Percentiles rank a stretch among this genome's conserved stretches.
phyloP scores from a whole-genome alignment of 441 rosid genomes.

The Capsella rubella region DNA sequence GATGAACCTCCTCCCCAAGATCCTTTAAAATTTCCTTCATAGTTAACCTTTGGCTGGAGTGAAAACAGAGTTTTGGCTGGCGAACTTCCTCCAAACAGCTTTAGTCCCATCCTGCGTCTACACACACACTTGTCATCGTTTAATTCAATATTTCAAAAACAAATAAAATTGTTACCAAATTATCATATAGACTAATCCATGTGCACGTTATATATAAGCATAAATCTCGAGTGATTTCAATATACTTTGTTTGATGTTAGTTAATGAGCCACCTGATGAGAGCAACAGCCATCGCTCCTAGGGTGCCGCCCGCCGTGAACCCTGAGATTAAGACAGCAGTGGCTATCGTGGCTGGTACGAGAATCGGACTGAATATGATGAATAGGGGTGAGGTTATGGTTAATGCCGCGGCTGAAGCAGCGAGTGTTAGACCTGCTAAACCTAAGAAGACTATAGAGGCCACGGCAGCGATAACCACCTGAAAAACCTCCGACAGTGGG shows the following conservation, averaged over 20 bases:
- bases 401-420: slow-evolving; percentile 66
- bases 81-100: too few relatives aligned
- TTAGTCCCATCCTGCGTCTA: background rate
- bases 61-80: background rate
- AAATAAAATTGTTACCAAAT: too few relatives aligned
- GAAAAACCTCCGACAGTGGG: background rate
- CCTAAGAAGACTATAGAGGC: slow-evolving; percentile 26
- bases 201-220: background rate
- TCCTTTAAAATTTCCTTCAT: background rate
- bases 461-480: slow-evolving; percentile 22
- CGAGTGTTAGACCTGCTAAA: slow-evolving; percentile 62
- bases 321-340: slow-evolving; percentile 57
- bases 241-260: background rate
- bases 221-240: too few relatives aligned
- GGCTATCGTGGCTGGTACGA: slow-evolving; percentile 70
- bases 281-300: background rate
- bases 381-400: slow-evolving; percentile 73
- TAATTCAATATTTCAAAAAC: too few relatives aligned
- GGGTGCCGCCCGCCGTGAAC: background rate
- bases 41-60: background rate
- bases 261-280: background rate
- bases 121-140: background rate
- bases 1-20: background rate
- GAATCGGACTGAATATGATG: slow-evolving; percentile 78
- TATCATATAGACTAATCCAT: too few relatives aligned